phyloP scores from a whole-genome alignment of 2,329 filamentous ascomycete genomes.

The Pseudocercospora macadamiae region DNA sequence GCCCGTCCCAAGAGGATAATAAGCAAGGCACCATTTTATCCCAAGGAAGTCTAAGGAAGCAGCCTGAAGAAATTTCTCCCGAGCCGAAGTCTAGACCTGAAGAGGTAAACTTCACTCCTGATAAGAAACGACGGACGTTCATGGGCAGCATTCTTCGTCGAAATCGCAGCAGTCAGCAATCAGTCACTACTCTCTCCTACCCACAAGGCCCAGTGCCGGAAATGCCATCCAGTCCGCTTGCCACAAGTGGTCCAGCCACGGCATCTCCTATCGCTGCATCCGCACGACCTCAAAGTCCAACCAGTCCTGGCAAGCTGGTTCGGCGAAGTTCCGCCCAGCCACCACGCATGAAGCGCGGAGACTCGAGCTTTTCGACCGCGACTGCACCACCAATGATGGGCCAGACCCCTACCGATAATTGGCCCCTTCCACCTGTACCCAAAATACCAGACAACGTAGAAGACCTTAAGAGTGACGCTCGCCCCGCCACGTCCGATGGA shows the following conservation, averaged over 20 bases:
- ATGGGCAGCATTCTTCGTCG: slow-evolving; percentile 41
- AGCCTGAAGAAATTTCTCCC: slow-evolving; percentile 51
- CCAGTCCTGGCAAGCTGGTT: slow-evolving; percentile 42
- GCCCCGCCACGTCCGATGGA: slow-evolving; percentile 40
- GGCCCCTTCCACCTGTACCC: slow-evolving; percentile 51
- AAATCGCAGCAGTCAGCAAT: slow-evolving; percentile 33
- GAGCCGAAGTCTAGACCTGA: slow-evolving; percentile 22
- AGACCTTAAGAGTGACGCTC: slow-evolving; percentile 15
- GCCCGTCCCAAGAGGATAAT: slow-evolving; percentile 22
- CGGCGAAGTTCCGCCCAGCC: slow-evolving; percentile 30
- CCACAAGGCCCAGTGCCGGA: slow-evolving; percentile 4
- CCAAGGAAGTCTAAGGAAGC: slow-evolving; percentile 43
- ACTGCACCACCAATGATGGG: slow-evolving; percentile 34
- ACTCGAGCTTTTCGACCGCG: slow-evolving; percentile 30
- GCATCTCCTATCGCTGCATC: slow-evolving; percentile 38
- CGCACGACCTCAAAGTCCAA: slow-evolving; percentile 57
- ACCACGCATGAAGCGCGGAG: slow-evolving; percentile 26
- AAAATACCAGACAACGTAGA: slow-evolving; percentile 22
- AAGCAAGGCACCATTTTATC: slow-evolving; percentile 39
- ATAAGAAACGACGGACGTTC: slow-evolving; percentile 35
- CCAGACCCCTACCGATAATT: slow-evolving; percentile 36
- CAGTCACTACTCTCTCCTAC: slow-evolving; percentile 21
- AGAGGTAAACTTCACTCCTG: slow-evolving; percentile 18
- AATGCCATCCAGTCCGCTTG: slow-evolving; percentile 11
- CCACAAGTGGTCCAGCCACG: slow-evolving; percentile 1